Conservation (phyloP, 139 green algal species). For the Pleodorina starrii region DNA sequence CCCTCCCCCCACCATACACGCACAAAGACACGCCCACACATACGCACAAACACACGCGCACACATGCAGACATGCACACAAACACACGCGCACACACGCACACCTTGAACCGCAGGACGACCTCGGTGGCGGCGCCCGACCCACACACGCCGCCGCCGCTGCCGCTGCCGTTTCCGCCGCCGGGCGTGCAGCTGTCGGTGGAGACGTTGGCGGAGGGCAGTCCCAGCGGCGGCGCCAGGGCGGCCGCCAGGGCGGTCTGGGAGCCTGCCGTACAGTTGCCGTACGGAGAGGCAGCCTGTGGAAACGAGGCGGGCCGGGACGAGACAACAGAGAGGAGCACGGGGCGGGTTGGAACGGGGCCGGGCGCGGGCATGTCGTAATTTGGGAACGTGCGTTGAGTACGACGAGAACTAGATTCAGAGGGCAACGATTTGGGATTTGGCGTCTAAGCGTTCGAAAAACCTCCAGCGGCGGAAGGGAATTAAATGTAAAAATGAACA, state of each 20-base stretch:
- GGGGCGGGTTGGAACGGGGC: too few relatives aligned
- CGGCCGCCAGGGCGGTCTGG: not conserved
- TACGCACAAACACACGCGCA: not conserved
- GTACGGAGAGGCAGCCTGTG: not conserved
- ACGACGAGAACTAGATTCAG: not conserved
- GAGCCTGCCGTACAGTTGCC: not conserved
- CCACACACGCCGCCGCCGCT: not conserved
- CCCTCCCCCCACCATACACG: not conserved
- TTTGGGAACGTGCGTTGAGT: not conserved
- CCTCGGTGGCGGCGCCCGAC: not conserved
- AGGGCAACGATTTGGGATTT: not conserved
- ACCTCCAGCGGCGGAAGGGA: not conserved
- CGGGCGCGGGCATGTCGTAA: too few relatives aligned
- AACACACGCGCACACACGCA: not conserved
- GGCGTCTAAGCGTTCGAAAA: not conserved
- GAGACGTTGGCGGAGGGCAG: conserved; percentile 4
- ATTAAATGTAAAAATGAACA: too few relatives aligned
- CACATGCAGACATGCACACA: not conserved
- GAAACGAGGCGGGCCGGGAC: not conserved
- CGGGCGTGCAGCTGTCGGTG: not conserved
- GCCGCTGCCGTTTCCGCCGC: not conserved
- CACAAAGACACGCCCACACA: not conserved
- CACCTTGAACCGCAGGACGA: not conserved
- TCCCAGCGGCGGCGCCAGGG: not conserved
- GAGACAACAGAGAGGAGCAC: not conserved